Percentiles rank a stretch among this genome's conserved stretches.
Conservation (phyloP, 2,329 filamentous ascomycete species). For the Aureobasidium sp. region DNA sequence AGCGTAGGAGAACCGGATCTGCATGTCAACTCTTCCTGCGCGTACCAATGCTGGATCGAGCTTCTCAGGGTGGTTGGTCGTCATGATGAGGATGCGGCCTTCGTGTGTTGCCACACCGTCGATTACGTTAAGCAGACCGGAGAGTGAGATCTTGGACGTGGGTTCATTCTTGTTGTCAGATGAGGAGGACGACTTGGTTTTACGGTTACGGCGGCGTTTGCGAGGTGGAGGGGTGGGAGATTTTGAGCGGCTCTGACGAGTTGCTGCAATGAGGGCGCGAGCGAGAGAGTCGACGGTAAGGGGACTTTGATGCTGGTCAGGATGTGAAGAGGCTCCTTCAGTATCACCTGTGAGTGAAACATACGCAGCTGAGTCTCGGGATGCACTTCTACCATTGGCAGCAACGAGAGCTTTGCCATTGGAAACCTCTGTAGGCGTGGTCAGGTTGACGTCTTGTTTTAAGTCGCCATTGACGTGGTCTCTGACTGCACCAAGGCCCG, state of each 20-base stretch:
- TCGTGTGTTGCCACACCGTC: conserved; percentile 76
- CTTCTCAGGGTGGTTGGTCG: conserved; percentile 65
- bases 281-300: conserved; percentile 9
- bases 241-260: not conserved
- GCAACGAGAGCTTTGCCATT: not conserved
- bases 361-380: not conserved
- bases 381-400: not conserved
- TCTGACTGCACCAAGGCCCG: not conserved
- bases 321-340: not conserved
- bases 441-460: not conserved
- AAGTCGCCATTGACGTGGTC: not conserved
- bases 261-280: conserved; percentile 9
- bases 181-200: not conserved
- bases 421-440: not conserved
- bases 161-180: conserved; percentile 17
- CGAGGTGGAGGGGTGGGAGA: not conserved
- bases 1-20: conserved; percentile 53
- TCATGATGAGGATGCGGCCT: conserved; percentile 74
- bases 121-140: conserved; percentile 74
- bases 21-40: conserved; percentile 63
- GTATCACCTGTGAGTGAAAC: not conserved
- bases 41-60: conserved; percentile 68
- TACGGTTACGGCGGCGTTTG: not conserved
- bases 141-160: conserved; percentile 57
- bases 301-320: not conserved